Conservation (phyloP, 208 protist genomes). For the Wallacemonas sp. region DNA sequence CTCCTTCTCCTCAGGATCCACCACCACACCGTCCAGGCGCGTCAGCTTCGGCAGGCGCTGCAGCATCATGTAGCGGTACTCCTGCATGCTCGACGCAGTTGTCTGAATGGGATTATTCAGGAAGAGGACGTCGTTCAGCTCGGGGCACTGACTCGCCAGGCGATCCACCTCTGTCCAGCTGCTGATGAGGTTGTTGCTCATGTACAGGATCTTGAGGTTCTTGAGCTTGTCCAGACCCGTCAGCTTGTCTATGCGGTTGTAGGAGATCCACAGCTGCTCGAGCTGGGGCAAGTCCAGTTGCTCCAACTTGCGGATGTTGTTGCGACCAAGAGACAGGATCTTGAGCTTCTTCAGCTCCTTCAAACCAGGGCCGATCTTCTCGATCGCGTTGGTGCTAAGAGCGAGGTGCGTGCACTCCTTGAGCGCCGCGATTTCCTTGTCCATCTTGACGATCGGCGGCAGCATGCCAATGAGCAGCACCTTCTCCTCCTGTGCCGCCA, state of each 20-base stretch:
- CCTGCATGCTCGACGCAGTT: constrained; percentile 64
- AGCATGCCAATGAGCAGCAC: constrained; percentile 89
- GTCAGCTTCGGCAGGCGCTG: constrained; percentile 86
- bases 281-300: constrained; percentile 93
- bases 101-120: constrained; percentile 93
- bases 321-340: constrained; percentile 94
- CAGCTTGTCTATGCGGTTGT: constrained; percentile 96
- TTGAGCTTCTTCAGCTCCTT: constrained; percentile 92
- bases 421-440: constrained; percentile 87
- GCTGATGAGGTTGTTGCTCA: constrained; percentile 95
- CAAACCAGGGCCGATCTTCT: constrained; percentile 92
- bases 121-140: constrained; percentile 92
- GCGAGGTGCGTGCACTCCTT: constrained; percentile 90
- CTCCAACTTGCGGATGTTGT: constrained; percentile 95
- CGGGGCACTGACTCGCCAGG: constrained; percentile 90
- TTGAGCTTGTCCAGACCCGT: constrained; percentile 93
- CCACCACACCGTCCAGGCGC: constrained; percentile 85
- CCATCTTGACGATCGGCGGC: constrained; percentile 94
- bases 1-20: constrained; percentile 90
- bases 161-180: constrained; percentile 95
- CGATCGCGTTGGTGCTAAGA: constrained; percentile 94
- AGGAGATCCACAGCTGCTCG: constrained; percentile 95
- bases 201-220: constrained; percentile 91
- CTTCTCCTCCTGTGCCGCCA: constrained; percentile 76
- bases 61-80: constrained; percentile 89